Evolutionary conservation across 164 flowering plant species (phyloP), one percentile per base, ranked within the genome.

Genomic region (Macadamia tetraphylla): DNA sequence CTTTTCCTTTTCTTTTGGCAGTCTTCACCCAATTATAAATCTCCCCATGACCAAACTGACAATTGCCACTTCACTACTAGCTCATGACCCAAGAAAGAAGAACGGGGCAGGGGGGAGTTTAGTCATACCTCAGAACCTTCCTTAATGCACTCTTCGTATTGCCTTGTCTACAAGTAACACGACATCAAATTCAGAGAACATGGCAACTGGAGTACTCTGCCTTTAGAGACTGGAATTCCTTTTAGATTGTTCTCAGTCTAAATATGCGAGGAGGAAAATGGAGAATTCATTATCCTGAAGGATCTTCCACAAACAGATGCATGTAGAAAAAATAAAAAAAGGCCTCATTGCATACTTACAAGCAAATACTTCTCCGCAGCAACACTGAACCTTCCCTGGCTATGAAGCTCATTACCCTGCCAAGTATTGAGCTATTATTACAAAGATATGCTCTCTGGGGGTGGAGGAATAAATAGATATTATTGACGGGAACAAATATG

Each of bases 111-210:
- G 35, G 9, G 40, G 56, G 53, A 42, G 43, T 51, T 42, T 31
- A 55, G 44, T 23, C 73, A 73, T 82, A 94, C 98, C 97, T 94
- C 96, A 56, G 90, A 81, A 60, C 99, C 99, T 86, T 90, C 97
- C 66, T 78, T 80, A 58, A 90, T 76, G 79, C 99, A 92, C 55
- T 92, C 90, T 58, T 87, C 86, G 76, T 84, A 92, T 75, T 90
- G 91, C 55, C 64, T 74, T 67, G 92, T 90, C 78, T 89, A 92
- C 83, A 94, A 76, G 81, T 88, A 94, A 74, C 98, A 94, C 6
- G 99, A 90, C 99, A 94, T 94, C 77, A 87, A 73, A 78, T 94
- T 94, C 62, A 92, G 94, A 40, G 98, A 89, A 77, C 98, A 94
- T 35, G 91, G 91, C 75, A 84, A 67, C 62, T 77, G 72, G 23